These are phyloP conservation scores for Puccinia novopanici DNA, from an alignment of 1,284 basidiomycete genomes.

Conservation along the genomic window DNA sequence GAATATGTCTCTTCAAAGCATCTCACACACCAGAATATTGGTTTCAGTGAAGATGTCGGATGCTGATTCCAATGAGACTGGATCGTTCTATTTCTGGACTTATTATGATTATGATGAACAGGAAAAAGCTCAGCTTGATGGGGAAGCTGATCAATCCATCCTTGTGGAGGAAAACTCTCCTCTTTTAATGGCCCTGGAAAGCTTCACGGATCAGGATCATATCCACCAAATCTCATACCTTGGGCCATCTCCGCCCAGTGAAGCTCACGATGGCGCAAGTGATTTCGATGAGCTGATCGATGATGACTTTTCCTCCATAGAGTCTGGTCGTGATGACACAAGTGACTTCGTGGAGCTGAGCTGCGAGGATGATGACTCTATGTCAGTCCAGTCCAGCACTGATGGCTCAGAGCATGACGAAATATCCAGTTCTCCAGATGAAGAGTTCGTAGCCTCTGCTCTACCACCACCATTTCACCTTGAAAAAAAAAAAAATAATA, in stretches of 20 bases:
- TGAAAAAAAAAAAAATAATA: neutral
- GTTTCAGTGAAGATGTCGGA: neutral
- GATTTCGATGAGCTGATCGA: slow-evolving; percentile 9
- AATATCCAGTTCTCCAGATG: neutral
- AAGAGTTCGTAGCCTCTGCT: neutral
- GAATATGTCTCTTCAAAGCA: no score
- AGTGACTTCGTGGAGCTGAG: neutral
- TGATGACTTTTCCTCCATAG: neutral
- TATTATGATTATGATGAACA: no score
- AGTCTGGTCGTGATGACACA: neutral
- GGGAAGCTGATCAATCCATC: slow-evolving; percentile 9
- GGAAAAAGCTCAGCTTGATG: neutral
- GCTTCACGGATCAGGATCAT: neutral
- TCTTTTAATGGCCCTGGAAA: neutral
- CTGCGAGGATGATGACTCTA: neutral
- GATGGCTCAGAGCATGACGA: neutral
- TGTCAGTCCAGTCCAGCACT: neutral
- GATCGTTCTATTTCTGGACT: no score
- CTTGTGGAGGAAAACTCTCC: neutral
- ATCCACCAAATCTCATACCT: neutral
- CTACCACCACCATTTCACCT: neutral
- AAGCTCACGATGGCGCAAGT: neutral
- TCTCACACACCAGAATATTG: no score
- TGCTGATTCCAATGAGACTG: neutral
- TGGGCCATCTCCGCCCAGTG: neutral